phyloP scores from a whole-genome alignment of 192 early-diverging fungal genomes.

The Chytriomyces confervae region DNA sequence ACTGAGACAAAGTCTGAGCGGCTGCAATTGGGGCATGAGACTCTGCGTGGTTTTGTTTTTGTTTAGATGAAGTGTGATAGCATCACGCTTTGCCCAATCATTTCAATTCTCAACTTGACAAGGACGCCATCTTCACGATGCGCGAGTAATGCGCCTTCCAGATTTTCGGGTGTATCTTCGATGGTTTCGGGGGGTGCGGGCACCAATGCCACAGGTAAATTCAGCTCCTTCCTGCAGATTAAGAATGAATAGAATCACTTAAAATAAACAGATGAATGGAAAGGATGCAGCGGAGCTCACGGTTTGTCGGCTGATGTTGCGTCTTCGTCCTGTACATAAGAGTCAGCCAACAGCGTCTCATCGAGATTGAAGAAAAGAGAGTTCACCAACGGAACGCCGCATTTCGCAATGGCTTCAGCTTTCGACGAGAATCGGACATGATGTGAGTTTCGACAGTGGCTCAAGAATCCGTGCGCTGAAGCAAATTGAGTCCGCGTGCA shows the following conservation, averaged over 20 bases:
- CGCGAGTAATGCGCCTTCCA: conserved; percentile 35
- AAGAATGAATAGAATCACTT: neutral
- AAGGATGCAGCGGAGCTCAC: neutral
- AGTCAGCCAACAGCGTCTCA: neutral
- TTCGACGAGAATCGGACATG: neutral
- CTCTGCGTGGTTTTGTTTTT: conserved; percentile 38
- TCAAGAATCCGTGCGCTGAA: neutral
- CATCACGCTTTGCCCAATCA: too few species aligned
- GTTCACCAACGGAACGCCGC: neutral
- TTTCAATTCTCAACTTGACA: conserved; percentile 34
- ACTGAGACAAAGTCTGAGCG: conserved; percentile 78
- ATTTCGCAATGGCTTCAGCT: neutral
- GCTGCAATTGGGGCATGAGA: conserved; percentile 79
- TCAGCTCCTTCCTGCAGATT: neutral
- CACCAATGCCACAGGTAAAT: too few species aligned
- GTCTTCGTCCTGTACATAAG: neutral
- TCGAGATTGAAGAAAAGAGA: neutral
- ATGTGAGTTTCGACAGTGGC: neutral
- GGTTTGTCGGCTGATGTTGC: conserved; percentile 1
- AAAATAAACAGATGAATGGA: neutral
- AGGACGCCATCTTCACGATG: conserved; percentile 52
- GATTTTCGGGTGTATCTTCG: neutral
- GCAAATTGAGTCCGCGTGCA: neutral
- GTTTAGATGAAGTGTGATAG: neutral
- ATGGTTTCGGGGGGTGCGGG: neutral